These are phyloP conservation scores for Hypomyces perniciosus DNA, from an alignment of 2,329 filamentous ascomycete species.

Conservation along the genomic window DNA sequence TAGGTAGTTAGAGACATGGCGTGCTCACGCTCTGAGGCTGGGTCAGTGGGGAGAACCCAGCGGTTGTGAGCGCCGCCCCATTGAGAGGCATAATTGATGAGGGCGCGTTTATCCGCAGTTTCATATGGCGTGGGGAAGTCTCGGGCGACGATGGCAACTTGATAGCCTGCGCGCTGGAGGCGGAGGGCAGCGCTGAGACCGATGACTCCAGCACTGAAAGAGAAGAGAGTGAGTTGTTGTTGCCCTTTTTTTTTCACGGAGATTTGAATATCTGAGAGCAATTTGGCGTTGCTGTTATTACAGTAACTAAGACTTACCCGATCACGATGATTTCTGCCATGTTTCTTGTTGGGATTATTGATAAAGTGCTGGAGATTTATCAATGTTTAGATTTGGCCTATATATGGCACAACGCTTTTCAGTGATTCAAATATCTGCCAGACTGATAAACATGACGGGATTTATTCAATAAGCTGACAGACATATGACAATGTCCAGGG, in stretches of 20 bases:
- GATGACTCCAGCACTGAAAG: slow-evolving; percentile 41
- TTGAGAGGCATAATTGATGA: slow-evolving; percentile 46
- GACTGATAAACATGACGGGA: no score
- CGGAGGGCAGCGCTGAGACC: slow-evolving; percentile 41
- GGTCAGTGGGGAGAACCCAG: slow-evolving; percentile 30
- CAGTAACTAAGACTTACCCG: slow-evolving; percentile 16
- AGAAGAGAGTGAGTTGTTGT: not conserved
- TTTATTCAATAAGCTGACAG: no score
- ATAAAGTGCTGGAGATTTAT: no score
- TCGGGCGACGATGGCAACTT: slow-evolving; percentile 38
- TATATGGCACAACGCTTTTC: no score
- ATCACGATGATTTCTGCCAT: slow-evolving; percentile 23
- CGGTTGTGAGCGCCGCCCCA: slow-evolving; percentile 48
- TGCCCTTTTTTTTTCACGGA: not conserved
- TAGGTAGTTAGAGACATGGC: slow-evolving; percentile 37
- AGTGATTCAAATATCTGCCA: no score
- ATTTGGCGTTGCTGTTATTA: not conserved
- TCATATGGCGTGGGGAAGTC: slow-evolving; percentile 44
- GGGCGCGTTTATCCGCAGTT: slow-evolving; percentile 31
- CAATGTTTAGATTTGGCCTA: no score
- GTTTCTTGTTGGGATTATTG: not conserved
- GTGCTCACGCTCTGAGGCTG: slow-evolving; percentile 36
- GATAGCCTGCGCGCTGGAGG: slow-evolving; percentile 33
- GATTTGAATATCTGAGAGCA: not conserved
- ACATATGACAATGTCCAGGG: no score